These are phyloP conservation scores for Kodamaea fungicola DNA, from an alignment of 1,139 yeast species.

Conservation along the genomic window DNA sequence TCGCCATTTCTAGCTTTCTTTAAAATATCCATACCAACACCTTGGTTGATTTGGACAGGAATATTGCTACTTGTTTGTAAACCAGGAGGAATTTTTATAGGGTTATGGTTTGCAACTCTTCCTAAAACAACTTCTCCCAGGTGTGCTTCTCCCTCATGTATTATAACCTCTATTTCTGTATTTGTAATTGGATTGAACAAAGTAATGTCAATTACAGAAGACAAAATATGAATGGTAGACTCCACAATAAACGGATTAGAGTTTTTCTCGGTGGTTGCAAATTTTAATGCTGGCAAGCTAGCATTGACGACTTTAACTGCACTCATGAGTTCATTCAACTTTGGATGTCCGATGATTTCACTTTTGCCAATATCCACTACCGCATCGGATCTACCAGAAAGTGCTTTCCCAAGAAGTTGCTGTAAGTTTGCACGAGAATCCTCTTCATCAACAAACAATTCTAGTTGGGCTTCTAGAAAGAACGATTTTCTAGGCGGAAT, in stretches of 20 bases:
- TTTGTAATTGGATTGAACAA: constrained; percentile 52
- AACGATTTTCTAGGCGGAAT: constrained; percentile 16
- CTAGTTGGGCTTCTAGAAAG: constrained; percentile 13
- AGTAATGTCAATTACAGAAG: constrained; percentile 49
- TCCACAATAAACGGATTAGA: constrained; percentile 31
- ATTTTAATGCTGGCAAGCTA: constrained; percentile 14
- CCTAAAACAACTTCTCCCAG: constrained; percentile 47
- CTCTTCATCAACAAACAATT: constrained; percentile 10
- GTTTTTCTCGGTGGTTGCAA: constrained; percentile 6
- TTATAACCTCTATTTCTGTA: constrained; percentile 33
- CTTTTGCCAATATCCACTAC: constrained; percentile 9
- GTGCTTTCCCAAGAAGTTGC: constrained; percentile 18
- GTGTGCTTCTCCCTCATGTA: constrained; percentile 45
- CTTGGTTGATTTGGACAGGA: constrained; percentile 44
- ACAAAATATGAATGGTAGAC: constrained; percentile 49
- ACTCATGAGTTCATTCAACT: constrained; percentile 15
- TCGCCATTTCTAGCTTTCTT: constrained; percentile 49
- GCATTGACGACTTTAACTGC: constrained; percentile 14
- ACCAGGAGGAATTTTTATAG: constrained; percentile 47
- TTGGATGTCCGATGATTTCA: constrained; percentile 12
- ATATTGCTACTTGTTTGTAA: constrained; percentile 44
- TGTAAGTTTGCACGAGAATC: constrained; percentile 12
- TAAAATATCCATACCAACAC: constrained; percentile 48
- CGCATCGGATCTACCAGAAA: constrained; percentile 19
- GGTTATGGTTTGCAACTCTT: constrained; percentile 33